Percentiles rank a stretch among this genome's conserved stretches.
These are phyloP conservation scores for Stemphylium beticola DNA, from an alignment of 2,329 filamentous ascomycete genomes.

Conservation along the genomic window DNA sequence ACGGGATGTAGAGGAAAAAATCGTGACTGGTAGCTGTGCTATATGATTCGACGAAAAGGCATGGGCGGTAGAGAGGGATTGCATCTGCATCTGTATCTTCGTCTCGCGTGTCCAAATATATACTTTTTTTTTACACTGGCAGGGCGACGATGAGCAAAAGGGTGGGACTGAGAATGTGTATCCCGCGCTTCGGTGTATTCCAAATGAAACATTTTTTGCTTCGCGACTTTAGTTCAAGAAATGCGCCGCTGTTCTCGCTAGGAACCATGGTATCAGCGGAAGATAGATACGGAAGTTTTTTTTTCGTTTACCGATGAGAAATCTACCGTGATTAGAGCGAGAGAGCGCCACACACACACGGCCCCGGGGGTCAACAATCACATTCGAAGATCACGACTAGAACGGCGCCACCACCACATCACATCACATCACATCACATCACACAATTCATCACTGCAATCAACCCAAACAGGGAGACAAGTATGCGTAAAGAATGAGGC, in stretches of 20 bases:
- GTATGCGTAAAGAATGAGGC: slow-evolving; percentile 4
- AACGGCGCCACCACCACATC: slow-evolving; percentile 15
- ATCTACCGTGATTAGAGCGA: slow-evolving; percentile 18
- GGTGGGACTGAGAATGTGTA: background rate
- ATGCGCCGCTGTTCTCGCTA: no score
- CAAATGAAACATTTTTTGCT: no score
- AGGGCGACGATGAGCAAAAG: background rate
- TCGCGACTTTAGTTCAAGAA: no score
- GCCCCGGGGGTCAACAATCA: slow-evolving; percentile 33
- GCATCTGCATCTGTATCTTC: background rate
- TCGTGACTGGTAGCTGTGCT: background rate
- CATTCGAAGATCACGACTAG: slow-evolving; percentile 17
- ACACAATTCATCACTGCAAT: background rate
- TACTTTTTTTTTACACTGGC: background rate
- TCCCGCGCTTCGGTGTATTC: no score
- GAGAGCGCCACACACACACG: slow-evolving; percentile 24
- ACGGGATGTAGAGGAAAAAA: no score
- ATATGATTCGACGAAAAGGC: slow-evolving; percentile 13
- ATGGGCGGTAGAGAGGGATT: background rate
- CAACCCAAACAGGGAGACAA: background rate
- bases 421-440: background rate
- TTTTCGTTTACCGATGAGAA: background rate
- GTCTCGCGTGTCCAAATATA: background rate
- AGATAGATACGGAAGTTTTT: background rate
- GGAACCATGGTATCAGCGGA: no score